Conservation (phyloP, 768 basidiomycete genomes). For the Gyrodon lividus region DNA sequence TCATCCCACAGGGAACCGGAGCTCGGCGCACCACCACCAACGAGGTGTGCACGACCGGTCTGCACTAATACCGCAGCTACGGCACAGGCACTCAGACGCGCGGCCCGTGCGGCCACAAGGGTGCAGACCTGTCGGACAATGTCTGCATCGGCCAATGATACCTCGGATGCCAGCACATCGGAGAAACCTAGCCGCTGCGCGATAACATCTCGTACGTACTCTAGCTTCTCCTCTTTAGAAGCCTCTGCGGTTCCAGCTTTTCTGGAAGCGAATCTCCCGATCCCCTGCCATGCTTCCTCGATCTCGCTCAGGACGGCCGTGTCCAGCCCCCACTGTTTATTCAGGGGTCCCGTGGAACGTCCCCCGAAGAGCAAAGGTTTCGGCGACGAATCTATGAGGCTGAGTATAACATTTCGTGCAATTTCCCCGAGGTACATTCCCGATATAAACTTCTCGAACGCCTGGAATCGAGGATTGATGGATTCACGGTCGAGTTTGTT, state of each 20-base stretch:
- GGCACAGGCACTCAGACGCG: constrained; percentile 80
- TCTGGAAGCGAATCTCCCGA: constrained; percentile 31
- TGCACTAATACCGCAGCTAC: constrained; percentile 85
- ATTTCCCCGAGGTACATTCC: constrained; percentile 99
- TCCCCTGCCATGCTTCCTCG: constrained; percentile 70
- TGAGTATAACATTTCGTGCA: constrained; percentile 78
- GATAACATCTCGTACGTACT: constrained; percentile 59
- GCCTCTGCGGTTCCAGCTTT: not conserved
- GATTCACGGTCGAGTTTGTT: constrained; percentile 89
- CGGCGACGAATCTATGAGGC: constrained; percentile 76
- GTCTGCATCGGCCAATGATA: constrained; percentile 62
- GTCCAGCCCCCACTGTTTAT: constrained; percentile 93
- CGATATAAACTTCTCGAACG: constrained; percentile 97
- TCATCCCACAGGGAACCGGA: constrained; percentile 26
- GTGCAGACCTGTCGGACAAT: constrained; percentile 80
- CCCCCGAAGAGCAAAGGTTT: constrained; percentile 78
- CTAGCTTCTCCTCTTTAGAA: constrained; percentile 37
- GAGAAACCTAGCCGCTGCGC: constrained; percentile 60
- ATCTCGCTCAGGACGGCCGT: constrained; percentile 88
- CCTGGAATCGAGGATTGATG: constrained; percentile 91
- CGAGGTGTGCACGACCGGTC: constrained; percentile 63
- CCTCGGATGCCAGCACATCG: constrained; percentile 38
- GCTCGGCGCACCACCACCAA: constrained; percentile 29
- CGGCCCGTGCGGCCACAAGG: constrained; percentile 80
- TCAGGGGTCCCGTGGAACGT: constrained; percentile 65